Evolutionary conservation across 2,329 filamentous ascomycete species (phyloP), one percentile per base, ranked within the genome.

Genomic region (Lecanicillium sp.): DNA sequence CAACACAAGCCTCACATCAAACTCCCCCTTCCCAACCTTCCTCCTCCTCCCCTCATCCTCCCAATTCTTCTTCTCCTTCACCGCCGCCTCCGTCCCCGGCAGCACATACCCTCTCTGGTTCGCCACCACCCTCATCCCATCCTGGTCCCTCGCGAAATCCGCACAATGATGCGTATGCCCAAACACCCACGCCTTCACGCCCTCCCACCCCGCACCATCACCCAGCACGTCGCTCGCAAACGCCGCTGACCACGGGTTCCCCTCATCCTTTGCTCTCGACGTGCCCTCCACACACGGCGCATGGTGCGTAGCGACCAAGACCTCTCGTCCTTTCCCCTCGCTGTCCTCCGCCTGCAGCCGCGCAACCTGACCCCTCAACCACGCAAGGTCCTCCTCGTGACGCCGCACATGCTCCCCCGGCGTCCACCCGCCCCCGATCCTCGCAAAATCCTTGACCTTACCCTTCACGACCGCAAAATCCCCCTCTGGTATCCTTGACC

Each of bases 251-350:
- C 71, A 74, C 0, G 71, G 68, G 21, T 67, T 75, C 14, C 65
- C 59, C 3, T 63, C 56, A 42, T 83, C 63, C 52, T 72, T 66
- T 0, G 77, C 76, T 2, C 66, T 65, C 0, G 77, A 74, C 2
- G 74, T 73, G 5, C 67, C 68, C 37, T 67, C 52, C 1, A 74
- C 54, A n/a, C 65, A 72, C 2, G 79, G 79, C 2, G 78, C 76
- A 55, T 83, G 78, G 46, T 82, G 77, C 0, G 77, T 82, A 0
- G 74, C 69, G 0, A 83, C 68, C 0, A 83, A 49, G 6, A 80
- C 48, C 38, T 38, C 52, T 35, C 59, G 52, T 2, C 39, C 43
- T 26, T 8, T 19, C 15, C 50, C 48, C 29, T 56, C 51, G 29
- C 50, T 52, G 26, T 54, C 53, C 49, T 44, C 55, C 27, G 39